Conservation (phyloP, 208 protist species). For the Lotmaria passim region DNA sequence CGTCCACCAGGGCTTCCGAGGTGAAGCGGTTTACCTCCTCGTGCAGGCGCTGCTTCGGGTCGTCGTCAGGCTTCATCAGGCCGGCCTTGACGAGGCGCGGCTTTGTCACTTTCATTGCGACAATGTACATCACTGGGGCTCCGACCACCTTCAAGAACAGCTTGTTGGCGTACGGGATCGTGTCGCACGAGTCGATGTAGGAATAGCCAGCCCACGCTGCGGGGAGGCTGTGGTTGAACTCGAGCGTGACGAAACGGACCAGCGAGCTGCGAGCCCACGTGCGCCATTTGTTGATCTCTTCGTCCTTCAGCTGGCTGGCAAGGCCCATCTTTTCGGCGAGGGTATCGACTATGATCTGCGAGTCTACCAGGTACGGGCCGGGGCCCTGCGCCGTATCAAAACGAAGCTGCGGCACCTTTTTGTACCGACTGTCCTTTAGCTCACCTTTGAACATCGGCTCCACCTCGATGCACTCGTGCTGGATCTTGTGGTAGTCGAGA, state of each 20-base stretch:
- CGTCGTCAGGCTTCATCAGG: slow-evolving; percentile 61
- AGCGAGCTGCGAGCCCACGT: slow-evolving; percentile 82
- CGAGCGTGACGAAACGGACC: slow-evolving; percentile 82
- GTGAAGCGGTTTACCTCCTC: slow-evolving; percentile 74
- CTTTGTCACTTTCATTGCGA: slow-evolving; percentile 73
- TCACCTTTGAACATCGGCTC: slow-evolving; percentile 92
- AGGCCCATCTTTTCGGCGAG: slow-evolving; percentile 66
- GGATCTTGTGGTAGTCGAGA: slow-evolving; percentile 81
- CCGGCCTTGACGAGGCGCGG: slow-evolving; percentile 76
- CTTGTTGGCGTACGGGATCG: slow-evolving; percentile 88
- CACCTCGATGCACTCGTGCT: slow-evolving; percentile 85
- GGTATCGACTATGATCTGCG: slow-evolving; percentile 79
- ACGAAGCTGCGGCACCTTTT: slow-evolving; percentile 91
- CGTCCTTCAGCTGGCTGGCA: slow-evolving; percentile 65
- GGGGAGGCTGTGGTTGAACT: slow-evolving; percentile 81
- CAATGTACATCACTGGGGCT: slow-evolving; percentile 90
- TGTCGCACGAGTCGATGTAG: slow-evolving; percentile 90
- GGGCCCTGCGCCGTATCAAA: slow-evolving; percentile 57
- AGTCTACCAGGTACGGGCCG: slow-evolving; percentile 82
- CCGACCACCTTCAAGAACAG: slow-evolving; percentile 90
- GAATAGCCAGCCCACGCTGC: slow-evolving; percentile 84
- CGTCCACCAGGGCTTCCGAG: slow-evolving; percentile 62
- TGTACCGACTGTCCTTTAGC: slow-evolving; percentile 75
- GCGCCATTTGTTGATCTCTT: slow-evolving; percentile 78
- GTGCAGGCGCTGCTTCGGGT: slow-evolving; percentile 62